Base-by-base conservation (phyloP, 1,284 basidiomycete species). In the Cystobasidium pallidum region DNA sequence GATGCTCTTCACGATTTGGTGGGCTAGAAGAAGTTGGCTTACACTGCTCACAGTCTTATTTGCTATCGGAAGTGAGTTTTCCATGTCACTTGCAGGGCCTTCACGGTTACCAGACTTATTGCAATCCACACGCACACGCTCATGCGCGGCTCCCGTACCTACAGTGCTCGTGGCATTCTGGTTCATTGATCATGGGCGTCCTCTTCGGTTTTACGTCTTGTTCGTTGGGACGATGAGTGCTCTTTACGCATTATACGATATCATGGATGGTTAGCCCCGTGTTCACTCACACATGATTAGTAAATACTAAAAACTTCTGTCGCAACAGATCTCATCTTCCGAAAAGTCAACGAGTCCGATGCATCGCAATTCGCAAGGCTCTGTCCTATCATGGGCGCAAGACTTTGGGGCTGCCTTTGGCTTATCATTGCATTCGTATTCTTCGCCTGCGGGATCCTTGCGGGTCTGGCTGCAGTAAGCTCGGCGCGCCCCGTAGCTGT, bases 181-280 rank as follows among this genome's bases (percentile, higher is more conserved):
- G 92, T 90, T 96, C 76, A 88, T 93, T 3, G 88, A 80, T 0
- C 87, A 85, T 2, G 87, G 89, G 1, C 83, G 87, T 10, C 90
- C 90, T 0, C 82, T 92, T 63, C 78, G 83, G 2, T 85, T 83
- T 78, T 78, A 94, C 86, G 86, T 97, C 26, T 83, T 97, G 11
- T 98, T 97, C 81, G 88, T 96, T 67, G 94, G 94, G n/a, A 91
- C 94, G 75, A 94, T 94, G 92, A 91, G 88, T 8, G 90, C 90
- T 80, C 84, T 95, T 81, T 94, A 95, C 78, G 87, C 86, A 49
- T 83, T 89, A 19, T 94, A 91, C 91, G 92, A 94, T 78, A 88
- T 94, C 70, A 84, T 92, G 66, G 91, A 91, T 87, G 76, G 73
- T 80, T 45, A 73, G 79, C 72, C 41, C n/a, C n/a, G n/a, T n/a